These are phyloP conservation scores for Capsella bursapastoris DNA, from an alignment of 345 rosid genomes.

Conservation along the genomic window DNA sequence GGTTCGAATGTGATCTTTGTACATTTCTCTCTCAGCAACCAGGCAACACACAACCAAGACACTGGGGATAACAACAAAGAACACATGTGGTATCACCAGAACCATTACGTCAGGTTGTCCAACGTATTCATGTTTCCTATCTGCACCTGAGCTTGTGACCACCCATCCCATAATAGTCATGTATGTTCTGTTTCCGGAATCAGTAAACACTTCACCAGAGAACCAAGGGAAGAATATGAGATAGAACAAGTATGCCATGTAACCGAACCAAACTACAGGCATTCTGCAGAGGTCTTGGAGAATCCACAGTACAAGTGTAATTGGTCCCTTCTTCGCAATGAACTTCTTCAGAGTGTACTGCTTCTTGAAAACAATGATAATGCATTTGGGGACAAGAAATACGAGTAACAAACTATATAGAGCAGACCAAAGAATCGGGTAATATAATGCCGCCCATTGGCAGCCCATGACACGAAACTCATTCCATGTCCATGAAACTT, in stretches of 20 bases:
- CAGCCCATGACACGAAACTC: conserved; percentile 88
- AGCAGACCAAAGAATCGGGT: conserved; percentile 68
- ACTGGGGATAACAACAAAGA: conserved; percentile 70
- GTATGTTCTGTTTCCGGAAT: conserved; percentile 57
- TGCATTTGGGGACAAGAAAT: conserved; percentile 65
- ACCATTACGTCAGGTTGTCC: conserved; percentile 90
- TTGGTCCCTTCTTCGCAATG: conserved; percentile 51
- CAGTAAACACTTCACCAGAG: conserved; percentile 67
- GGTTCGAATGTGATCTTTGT: conserved; percentile 57
- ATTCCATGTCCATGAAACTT: conserved; percentile 88
- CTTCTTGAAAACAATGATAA: conserved; percentile 56
- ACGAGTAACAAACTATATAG: conserved; percentile 50
- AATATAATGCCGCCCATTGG: conserved; percentile 79
- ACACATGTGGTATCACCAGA: conserved; percentile 78
- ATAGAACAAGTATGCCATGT: conserved; percentile 63
- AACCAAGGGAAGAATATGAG: conserved; percentile 82
- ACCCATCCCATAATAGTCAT: conserved; percentile 94
- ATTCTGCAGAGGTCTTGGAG: conserved; percentile 75
- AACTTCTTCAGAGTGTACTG: conserved; percentile 62
- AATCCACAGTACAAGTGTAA: conserved; percentile 61
- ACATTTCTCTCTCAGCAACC: conserved; percentile 72
- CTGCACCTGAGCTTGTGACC: conserved; percentile 45
- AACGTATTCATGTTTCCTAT: conserved; percentile 53
- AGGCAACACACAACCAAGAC: conserved; percentile 56
- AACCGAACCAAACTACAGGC: conserved; percentile 66